Conservation (phyloP, 2,329 filamentous ascomycete species). For the Microdochium paspali region DNA sequence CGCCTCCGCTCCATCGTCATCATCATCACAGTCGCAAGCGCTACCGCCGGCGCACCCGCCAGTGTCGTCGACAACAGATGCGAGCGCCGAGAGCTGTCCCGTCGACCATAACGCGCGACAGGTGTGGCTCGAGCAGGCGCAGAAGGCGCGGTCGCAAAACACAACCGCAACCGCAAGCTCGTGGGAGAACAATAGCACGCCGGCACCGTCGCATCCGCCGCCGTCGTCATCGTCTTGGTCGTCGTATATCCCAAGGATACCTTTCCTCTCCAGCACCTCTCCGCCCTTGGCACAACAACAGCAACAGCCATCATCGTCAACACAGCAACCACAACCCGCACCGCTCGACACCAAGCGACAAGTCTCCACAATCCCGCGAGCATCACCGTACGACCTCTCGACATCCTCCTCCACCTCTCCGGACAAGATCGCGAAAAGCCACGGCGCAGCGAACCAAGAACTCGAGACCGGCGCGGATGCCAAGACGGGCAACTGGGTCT, state of each 20-base stretch:
- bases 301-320: constrained; percentile 22
- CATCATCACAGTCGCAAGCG: constrained; percentile 14
- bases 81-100: constrained; percentile 40
- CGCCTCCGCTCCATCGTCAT: constrained; percentile 18
- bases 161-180: constrained; percentile 5
- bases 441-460: constrained; percentile 61
- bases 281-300: constrained; percentile 12
- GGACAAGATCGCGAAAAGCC: constrained; percentile 9
- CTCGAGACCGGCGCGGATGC: constrained; percentile 64
- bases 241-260: background rate
- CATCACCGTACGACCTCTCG: no score
- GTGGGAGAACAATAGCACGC: background rate
- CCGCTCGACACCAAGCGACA: constrained; percentile 58
- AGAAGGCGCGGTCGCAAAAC: constrained; percentile 9
- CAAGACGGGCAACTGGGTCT: constrained; percentile 83
- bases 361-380: constrained; percentile 71
- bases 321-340: constrained; percentile 5
- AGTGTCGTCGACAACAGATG: constrained; percentile 6
- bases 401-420: constrained; percentile 33
- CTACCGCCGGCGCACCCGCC: constrained; percentile 16
- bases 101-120: constrained; percentile 61
- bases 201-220: no score
- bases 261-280: background rate
- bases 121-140: constrained; percentile 45
- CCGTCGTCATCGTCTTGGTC: background rate